phyloP scores from a whole-genome alignment of 2,329 filamentous ascomycete genomes.

The Pseudogymnoascus sp. region DNA sequence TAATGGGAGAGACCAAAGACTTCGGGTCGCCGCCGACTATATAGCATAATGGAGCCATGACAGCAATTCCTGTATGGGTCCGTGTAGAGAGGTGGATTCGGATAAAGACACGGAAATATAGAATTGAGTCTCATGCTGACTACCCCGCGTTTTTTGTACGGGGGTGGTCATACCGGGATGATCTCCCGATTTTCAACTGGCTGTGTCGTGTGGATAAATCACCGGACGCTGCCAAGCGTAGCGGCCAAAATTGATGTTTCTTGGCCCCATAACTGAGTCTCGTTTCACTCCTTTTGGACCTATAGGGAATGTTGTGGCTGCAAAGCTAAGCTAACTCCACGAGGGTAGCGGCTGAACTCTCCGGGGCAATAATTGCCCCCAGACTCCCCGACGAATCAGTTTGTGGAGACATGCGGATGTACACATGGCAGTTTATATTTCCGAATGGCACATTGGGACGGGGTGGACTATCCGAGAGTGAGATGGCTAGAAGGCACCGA shows the following conservation, averaged over 20 bases:
- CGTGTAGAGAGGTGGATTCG: constrained; percentile 1
- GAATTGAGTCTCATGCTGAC: background rate
- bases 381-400: background rate
- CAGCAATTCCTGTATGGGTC: background rate
- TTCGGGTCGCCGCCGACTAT: background rate
- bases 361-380: background rate
- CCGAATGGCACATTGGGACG: background rate
- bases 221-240: background rate
- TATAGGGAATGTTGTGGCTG: background rate
- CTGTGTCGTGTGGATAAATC: constrained; percentile 2
- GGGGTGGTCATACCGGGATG: background rate
- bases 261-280: constrained; percentile 1
- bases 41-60: constrained; percentile 4
- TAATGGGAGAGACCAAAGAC: background rate
- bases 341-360: background rate
- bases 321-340: background rate
- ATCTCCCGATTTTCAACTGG: constrained; percentile 5
- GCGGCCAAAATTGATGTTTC: background rate
- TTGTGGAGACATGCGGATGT: background rate
- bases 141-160: constrained; percentile 7
- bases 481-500: background rate
- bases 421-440: constrained; percentile 8
- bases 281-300: background rate
- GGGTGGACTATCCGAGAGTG: background rate
- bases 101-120: constrained; percentile 7